phyloP scores from a whole-genome alignment of 2,329 filamentous ascomycete genomes.

The Gremmenia infestans region DNA sequence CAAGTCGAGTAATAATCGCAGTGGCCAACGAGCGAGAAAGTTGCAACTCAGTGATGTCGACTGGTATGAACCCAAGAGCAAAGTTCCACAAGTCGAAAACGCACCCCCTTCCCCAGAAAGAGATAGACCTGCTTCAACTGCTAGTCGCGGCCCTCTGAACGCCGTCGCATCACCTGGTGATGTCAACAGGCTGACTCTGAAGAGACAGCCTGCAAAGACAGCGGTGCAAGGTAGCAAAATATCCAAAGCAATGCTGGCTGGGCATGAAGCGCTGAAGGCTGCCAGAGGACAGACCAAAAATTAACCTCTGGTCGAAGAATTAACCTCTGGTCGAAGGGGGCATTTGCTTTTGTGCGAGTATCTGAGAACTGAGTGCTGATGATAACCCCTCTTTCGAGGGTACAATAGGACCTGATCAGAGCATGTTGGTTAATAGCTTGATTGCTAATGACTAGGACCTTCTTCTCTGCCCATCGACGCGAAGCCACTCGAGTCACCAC shows the following conservation, averaged over 20 bases:
- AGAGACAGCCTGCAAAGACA: constrained; percentile 7
- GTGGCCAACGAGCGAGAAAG: constrained; percentile 79
- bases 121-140: background rate
- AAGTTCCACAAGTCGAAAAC: constrained; percentile 16
- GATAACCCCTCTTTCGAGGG: constrained; percentile 17
- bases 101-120: constrained; percentile 4
- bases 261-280: constrained; percentile 17
- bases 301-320: constrained; percentile 15
- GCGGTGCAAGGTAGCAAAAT: constrained; percentile 16
- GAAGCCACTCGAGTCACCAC: constrained; percentile 4
- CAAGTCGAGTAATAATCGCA: constrained; percentile 39
- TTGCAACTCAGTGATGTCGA: constrained; percentile 95
- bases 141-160: constrained; percentile 1
- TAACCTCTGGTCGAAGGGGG: constrained; percentile 10
- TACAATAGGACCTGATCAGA: constrained; percentile 28
- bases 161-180: constrained; percentile 1
- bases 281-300: constrained; percentile 5
- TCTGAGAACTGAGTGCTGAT: constrained; percentile 21
- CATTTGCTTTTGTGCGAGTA: constrained; percentile 6
- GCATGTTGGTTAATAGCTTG: constrained; percentile 11
- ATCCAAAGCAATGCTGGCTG: constrained; percentile 22
- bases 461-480: constrained; percentile 12
- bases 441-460: constrained; percentile 14
- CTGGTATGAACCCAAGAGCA: constrained; percentile 61
- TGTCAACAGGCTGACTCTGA: background rate